Conservation (phyloP, 768 basidiomycete species). For the Auricularia auricula-judae region DNA sequence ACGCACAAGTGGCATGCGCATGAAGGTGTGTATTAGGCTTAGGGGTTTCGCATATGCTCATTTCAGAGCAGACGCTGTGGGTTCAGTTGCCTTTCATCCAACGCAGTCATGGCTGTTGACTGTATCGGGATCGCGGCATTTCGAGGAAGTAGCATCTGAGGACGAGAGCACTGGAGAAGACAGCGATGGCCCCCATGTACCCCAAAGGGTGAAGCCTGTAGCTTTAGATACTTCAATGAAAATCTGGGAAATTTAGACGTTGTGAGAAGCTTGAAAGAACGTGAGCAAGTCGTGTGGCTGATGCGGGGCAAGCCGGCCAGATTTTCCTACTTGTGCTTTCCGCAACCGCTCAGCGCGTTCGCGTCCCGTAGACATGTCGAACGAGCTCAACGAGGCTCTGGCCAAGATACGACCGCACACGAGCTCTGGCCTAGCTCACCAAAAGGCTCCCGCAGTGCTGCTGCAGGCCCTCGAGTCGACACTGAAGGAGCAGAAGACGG, state of each 20-base stretch:
- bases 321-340: not conserved
- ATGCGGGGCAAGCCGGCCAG: not conserved
- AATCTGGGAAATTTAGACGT: not conserved
- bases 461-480: constrained; percentile 78
- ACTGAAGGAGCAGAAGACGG: constrained; percentile 55
- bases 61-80: constrained; percentile 47
- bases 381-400: constrained; percentile 21
- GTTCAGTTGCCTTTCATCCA: constrained; percentile 67
- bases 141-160: constrained; percentile 16
- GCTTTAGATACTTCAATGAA: not conserved
- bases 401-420: constrained; percentile 83
- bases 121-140: constrained; percentile 71
- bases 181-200: constrained; percentile 12
- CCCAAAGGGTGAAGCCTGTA: not conserved
- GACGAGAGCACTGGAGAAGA: not conserved
- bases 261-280: not conserved
- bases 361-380: not conserved
- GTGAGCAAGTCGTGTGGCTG: not conserved
- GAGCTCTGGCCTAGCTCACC: constrained; percentile 69
- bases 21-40: constrained; percentile 30
- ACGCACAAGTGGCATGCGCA: constrained; percentile 40
- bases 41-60: not conserved
- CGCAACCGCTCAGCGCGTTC: not conserved
- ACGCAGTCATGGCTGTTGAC: constrained; percentile 46
- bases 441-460: constrained; percentile 80